Evolutionary conservation across 768 basidiomycete genomes (phyloP), one percentile per base, ranked within the genome.

Genomic region (Pholiota molesta): DNA sequence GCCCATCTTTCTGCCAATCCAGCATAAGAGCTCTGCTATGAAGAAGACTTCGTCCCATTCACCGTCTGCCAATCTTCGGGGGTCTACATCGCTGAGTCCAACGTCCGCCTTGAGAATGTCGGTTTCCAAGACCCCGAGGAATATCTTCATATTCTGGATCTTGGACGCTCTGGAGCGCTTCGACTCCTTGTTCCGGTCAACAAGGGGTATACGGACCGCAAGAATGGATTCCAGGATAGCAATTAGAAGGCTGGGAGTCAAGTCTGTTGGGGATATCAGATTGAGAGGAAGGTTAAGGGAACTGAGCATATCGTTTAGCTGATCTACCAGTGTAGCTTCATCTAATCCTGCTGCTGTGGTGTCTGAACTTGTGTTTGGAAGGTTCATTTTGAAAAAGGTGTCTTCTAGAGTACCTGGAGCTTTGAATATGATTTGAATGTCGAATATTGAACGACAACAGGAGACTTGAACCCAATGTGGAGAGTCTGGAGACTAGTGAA

Each of bases 181-280:
- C 40, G 60, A 33, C 11, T 64, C 37, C 75, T 67, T 78, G 72
- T 39, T 79, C 75, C 57, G 76, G 65, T 63, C 81, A 26, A 74
- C 58, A 11, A 86, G 76, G 2, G 86, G 84, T 9, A 92, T 83
- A 26, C 86, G 83, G 6, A 75, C 69, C 21, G 74, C 70, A 39
- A 91, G 76, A 45, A 92, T 73, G 1, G 81, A 84, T 64, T 92
- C 90, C 16, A 92, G 79, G 63, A 92, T 81, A 42, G 84, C 87
- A 35, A 93, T 81, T 23, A 93, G 80, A 8, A 93, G 79, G 0
- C 86, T 85, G 0, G 91, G 91, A 0, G 89, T 90, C 10, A 94
- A 81, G 66, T 93, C 89, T 11, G 75, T 71, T 14, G 85, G 85
- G 37, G 83, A 78, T 39, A 79, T 69, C 14, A 89, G 69, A 23